These are phyloP conservation scores for Dalbergia oliveri DNA, from an alignment of 306 rosid genomes.

Conservation along the genomic window DNA sequence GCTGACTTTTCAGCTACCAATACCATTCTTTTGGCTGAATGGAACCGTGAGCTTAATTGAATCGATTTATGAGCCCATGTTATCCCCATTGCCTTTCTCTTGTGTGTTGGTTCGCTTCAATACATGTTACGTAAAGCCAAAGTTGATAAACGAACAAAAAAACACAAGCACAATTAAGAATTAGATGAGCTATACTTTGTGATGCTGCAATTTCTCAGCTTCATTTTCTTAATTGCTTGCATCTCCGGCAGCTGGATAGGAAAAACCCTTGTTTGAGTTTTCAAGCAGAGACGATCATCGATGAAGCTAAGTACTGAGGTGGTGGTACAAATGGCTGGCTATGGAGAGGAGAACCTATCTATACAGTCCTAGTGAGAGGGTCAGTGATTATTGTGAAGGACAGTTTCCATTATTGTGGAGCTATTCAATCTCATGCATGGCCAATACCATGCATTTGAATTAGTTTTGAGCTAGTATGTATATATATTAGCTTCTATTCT, in stretches of 20 bases:
- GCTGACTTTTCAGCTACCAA: too few relatives aligned
- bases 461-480: neutral
- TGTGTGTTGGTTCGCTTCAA: neutral
- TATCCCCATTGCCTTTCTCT: neutral
- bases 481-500: neutral
- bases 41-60: too few relatives aligned
- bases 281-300: slow-evolving; percentile 55
- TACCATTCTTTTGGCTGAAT: too few relatives aligned
- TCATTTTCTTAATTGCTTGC: slow-evolving; percentile 25
- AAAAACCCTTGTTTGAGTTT: slow-evolving; percentile 34
- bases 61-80: too few relatives aligned
- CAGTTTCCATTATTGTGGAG: slow-evolving; percentile 47
- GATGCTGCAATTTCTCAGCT: slow-evolving; percentile 37
- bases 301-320: too few relatives aligned
- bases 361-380: slow-evolving; percentile 71
- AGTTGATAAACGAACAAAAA: slow-evolving; percentile 27
- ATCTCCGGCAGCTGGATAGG: slow-evolving; percentile 29
- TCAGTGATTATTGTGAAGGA: slow-evolving; percentile 62
- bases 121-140: slow-evolving; percentile 29
- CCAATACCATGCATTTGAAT: slow-evolving; percentile 59
- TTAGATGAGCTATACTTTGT: slow-evolving; percentile 46
- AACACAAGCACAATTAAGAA: slow-evolving; percentile 32
- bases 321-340: slow-evolving; percentile 67
- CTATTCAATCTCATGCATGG: slow-evolving; percentile 58
- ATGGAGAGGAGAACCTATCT: slow-evolving; percentile 83